Percentiles rank a stretch among this genome's conserved stretches.
Conservation (phyloP, 139 green algal species). For the Closterium sp. region DNA sequence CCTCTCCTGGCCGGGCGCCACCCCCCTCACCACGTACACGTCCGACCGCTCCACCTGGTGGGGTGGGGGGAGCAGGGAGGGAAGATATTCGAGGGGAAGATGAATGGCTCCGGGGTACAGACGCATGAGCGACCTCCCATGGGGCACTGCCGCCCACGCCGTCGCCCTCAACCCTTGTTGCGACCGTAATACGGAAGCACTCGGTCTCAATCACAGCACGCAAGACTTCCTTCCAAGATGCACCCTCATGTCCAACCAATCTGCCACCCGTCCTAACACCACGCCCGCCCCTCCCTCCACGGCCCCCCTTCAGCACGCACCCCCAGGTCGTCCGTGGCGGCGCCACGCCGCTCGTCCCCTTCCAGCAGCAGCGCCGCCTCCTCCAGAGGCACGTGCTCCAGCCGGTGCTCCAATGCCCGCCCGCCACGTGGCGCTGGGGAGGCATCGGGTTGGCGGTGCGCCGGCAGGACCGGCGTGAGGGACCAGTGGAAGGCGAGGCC, state of each 20-base stretch:
- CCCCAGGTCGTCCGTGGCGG: background rate
- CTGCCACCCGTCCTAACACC: background rate
- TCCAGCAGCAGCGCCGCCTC: constrained; percentile 3
- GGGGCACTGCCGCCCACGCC: no score
- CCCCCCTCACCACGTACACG: constrained; percentile 37
- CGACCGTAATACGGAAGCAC: no score
- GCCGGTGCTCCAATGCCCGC: constrained; percentile 4
- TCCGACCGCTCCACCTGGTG: constrained; percentile 13
- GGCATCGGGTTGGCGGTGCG: background rate
- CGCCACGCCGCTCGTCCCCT: background rate
- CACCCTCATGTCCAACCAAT: no score
- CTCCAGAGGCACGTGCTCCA: constrained; percentile 35
- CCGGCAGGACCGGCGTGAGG: background rate
- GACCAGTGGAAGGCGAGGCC: constrained; percentile 31
- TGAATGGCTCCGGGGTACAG: no score
- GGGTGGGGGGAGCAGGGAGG: background rate
- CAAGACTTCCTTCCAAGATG: no score
- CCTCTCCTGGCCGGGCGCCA: constrained; percentile 24
- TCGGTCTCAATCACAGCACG: no score
- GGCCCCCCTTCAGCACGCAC: background rate
- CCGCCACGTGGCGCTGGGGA: background rate
- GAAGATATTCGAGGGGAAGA: background rate
- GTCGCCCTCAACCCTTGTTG: no score
- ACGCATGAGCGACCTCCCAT: no score
- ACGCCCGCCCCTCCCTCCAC: background rate